Percentiles rank a stretch among this genome's conserved stretches.
These are phyloP conservation scores for Starmerella apis DNA, from an alignment of 805 yeast species.

Conservation along the genomic window DNA sequence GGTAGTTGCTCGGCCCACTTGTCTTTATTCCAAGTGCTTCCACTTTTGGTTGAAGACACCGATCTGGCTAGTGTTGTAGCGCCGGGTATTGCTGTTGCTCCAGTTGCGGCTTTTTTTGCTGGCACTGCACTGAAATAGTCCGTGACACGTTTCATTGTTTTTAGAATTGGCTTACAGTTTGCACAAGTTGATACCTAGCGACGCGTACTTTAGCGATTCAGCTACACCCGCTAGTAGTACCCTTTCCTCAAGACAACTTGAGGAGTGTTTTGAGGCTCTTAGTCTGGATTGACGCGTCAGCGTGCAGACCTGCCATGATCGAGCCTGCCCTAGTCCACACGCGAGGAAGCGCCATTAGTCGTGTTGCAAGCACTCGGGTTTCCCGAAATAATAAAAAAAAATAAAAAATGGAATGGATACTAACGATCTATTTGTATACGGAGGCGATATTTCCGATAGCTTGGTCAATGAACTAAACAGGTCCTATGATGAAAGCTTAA, in stretches of 20 bases:
- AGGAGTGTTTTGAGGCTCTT: too few relatives aligned
- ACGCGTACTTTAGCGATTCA: neutral
- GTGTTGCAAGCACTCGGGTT: neutral
- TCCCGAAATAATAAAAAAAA: neutral
- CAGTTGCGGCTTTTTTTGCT: neutral
- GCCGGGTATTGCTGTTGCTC: neutral
- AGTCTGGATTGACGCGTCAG: neutral
- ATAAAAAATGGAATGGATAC: conserved; percentile 5
- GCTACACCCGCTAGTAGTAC: neutral
- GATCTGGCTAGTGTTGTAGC: neutral
- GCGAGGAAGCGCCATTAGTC: neutral
- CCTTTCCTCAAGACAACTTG: neutral
- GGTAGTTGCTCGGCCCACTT: conserved; percentile 43
- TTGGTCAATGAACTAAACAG: neutral
- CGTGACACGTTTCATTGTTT: conserved; percentile 19
- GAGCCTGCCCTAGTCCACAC: neutral
- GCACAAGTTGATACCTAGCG: neutral
- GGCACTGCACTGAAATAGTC: conserved; percentile 17
- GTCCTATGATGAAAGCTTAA: neutral
- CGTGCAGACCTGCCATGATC: neutral
- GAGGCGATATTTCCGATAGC: neutral
- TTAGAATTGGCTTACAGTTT: neutral
- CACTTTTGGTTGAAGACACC: neutral
- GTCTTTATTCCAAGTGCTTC: conserved; percentile 37
- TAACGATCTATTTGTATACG: neutral